phyloP scores from a whole-genome alignment of 768 basidiomycete genomes.

The Chalciporus piperatus region DNA sequence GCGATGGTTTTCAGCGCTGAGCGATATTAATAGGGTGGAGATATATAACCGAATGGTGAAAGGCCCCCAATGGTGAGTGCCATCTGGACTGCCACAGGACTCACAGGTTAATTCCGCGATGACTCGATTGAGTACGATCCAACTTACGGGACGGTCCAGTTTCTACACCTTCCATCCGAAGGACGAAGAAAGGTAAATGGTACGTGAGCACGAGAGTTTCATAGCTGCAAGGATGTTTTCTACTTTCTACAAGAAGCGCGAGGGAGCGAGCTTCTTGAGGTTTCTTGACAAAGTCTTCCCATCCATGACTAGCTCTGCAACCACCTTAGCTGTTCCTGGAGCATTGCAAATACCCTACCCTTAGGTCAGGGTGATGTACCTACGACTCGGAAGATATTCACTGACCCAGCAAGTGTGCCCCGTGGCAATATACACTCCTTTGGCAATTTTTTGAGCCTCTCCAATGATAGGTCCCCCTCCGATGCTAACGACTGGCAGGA shows the following conservation, averaged over 20 bases:
- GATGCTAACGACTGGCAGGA: constrained; percentile 58
- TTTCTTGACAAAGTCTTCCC: constrained; percentile 60
- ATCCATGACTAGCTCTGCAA: constrained; percentile 70
- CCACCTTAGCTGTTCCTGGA: constrained; percentile 74
- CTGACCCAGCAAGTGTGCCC: constrained; percentile 82
- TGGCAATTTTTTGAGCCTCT: constrained; percentile 49
- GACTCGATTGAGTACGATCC: no score
- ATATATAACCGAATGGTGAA: neutral
- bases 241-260: constrained; percentile 31
- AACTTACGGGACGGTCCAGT: no score
- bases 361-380: constrained; percentile 4
- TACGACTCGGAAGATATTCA: constrained; percentile 6
- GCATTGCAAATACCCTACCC: constrained; percentile 74
- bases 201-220: neutral
- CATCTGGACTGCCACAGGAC: neutral
- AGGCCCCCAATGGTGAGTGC: neutral
- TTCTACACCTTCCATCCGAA: neutral
- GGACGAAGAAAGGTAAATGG: neutral
- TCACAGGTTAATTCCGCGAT: no score
- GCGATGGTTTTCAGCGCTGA: neutral
- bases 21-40: neutral
- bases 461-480: constrained; percentile 72
- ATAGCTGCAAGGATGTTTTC: neutral
- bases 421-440: constrained; percentile 67
- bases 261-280: constrained; percentile 46